These are phyloP conservation scores for Mortierella sp. DNA, from an alignment of 371 early-diverging fungal genomes.

Conservation along the genomic window DNA sequence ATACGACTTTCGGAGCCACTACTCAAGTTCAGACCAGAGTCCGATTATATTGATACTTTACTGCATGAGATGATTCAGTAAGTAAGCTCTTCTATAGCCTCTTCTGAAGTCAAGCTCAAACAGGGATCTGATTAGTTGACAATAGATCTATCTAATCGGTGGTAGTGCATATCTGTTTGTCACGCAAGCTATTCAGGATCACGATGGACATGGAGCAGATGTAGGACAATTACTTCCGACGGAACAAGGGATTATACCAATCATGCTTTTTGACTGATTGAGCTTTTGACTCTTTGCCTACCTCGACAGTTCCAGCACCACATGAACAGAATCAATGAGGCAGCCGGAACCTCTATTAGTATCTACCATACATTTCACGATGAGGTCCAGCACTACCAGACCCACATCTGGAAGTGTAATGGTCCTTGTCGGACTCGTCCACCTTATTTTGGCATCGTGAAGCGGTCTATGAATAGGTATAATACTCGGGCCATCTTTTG, in stretches of 20 bases:
- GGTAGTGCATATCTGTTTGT: slow-evolving; percentile 70
- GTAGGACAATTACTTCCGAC: slow-evolving; percentile 34
- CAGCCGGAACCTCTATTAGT: slow-evolving; percentile 67
- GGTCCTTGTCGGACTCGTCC: slow-evolving; percentile 69
- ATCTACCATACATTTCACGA: slow-evolving; percentile 75
- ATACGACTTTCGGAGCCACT: slow-evolving; percentile 75
- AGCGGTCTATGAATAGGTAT: slow-evolving; percentile 75
- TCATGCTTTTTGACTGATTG: not conserved
- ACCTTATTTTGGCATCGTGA: slow-evolving; percentile 73
- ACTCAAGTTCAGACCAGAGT: slow-evolving; percentile 72
- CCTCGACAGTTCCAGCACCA: slow-evolving; percentile 53
- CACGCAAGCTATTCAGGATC: slow-evolving; percentile 61
- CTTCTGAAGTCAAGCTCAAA: not conserved
- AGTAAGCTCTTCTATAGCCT: not conserved
- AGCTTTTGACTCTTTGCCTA: no score
- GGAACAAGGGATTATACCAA: not conserved
- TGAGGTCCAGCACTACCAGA: slow-evolving; percentile 73
- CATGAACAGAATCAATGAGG: slow-evolving; percentile 67
- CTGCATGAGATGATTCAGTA: slow-evolving; percentile 64
- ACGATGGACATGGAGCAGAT: slow-evolving; percentile 60
- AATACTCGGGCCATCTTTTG: not conserved
- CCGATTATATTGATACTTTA: slow-evolving; percentile 67
- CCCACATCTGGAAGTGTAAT: slow-evolving; percentile 76
- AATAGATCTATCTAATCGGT: slow-evolving; percentile 1
- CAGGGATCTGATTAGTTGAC: not conserved